A percentile compares a stretch with the other conserved stretches of the same genome.
phyloP scores from a whole-genome alignment of 2,329 filamentous ascomycete genomes.

The Canariomyces notabilis region DNA sequence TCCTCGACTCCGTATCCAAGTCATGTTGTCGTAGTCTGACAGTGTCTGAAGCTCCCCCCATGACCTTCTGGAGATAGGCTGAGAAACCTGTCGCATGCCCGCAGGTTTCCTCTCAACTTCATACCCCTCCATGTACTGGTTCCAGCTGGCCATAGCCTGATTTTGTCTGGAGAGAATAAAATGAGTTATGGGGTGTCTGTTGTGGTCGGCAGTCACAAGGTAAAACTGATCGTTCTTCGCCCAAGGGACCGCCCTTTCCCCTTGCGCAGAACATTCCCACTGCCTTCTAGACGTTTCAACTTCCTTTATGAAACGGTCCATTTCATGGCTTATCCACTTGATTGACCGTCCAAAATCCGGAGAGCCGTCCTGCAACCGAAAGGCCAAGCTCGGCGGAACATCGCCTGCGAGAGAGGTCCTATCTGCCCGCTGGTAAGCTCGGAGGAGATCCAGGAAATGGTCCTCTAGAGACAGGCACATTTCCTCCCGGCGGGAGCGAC shows the following conservation, averaged over 20 bases:
- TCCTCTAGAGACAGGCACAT: neutral
- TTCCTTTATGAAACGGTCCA: neutral
- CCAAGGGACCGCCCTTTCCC: neutral
- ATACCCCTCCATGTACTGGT: no score
- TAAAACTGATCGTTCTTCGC: neutral
- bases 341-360: neutral
- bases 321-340: neutral
- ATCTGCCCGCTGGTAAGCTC: neutral
- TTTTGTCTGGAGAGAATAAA: neutral
- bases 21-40: no score
- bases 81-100: neutral
- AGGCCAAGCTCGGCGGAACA: neutral
- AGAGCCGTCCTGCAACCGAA: neutral
- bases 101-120: neutral
- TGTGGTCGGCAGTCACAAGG: no score
- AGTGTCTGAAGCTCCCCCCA: neutral
- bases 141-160: no score
- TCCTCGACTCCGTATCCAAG: no score
- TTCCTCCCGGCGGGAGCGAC: neutral
- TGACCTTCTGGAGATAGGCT: neutral
- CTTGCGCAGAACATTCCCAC: neutral
- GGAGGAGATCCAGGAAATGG: neutral
- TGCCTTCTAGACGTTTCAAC: neutral
- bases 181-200: neutral
- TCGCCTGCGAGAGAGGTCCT: neutral